Conservation (phyloP, 2,329 filamentous ascomycete genomes). For the Metarhizium sp. region DNA sequence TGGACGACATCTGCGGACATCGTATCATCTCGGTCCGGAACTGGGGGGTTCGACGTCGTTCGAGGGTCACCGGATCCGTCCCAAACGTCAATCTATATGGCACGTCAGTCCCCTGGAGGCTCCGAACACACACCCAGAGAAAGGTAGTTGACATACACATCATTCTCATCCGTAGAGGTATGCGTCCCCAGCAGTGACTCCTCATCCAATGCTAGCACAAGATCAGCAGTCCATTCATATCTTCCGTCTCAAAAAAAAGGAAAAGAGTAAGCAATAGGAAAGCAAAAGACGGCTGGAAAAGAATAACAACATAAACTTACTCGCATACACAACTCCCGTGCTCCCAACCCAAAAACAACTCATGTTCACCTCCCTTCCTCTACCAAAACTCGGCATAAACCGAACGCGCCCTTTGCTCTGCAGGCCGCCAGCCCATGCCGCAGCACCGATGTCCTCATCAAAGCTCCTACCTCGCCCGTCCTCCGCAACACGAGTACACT, state of each 20-base stretch:
- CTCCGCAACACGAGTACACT: conserved; percentile 8
- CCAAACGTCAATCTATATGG: conserved; percentile 7
- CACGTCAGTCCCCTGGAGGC: not conserved
- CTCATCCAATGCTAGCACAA: conserved; percentile 22
- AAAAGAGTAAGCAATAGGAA: not conserved
- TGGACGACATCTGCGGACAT: conserved; percentile 33
- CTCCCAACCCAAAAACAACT: conserved; percentile 30
- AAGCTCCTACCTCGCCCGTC: conserved; percentile 13
- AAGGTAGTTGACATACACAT: conserved; percentile 21
- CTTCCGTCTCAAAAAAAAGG: no score
- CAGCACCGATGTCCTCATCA: conserved; percentile 17
- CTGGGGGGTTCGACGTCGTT: not conserved
- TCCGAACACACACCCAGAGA: no score
- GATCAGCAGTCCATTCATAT: not conserved
- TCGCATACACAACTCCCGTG: conserved; percentile 31
- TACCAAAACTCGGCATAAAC: conserved; percentile 21
- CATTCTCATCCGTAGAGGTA: conserved; percentile 33
- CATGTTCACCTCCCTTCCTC: conserved; percentile 23
- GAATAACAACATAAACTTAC: conserved; percentile 23
- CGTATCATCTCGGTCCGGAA: conserved; percentile 26
- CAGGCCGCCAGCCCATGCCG: conserved; percentile 29
- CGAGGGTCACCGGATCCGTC: conserved; percentile 1
- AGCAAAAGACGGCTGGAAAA: not conserved
- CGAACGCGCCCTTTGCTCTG: conserved; percentile 30
- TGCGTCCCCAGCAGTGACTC: conserved; percentile 28